Conservation (phyloP, 441 rosid genomes). For the Populus tomentosa region DNA sequence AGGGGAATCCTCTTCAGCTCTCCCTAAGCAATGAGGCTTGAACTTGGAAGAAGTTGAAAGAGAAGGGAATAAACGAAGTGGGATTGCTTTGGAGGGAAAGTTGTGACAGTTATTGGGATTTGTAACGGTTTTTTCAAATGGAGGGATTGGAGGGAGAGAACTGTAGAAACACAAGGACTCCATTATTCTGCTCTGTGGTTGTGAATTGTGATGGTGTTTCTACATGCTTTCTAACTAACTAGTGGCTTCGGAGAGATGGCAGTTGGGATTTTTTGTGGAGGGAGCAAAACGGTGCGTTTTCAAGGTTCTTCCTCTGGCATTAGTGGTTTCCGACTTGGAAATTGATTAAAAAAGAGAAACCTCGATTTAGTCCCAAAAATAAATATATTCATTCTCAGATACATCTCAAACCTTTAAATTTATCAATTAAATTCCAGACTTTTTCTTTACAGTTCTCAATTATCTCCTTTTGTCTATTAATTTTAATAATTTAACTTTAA, state of each 20-base stretch:
- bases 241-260: background rate
- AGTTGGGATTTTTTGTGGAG: background rate
- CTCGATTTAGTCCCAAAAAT: too few relatives aligned
- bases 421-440: too few relatives aligned
- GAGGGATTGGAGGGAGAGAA: conserved; percentile 31
- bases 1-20: conserved; percentile 28
- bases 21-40: conserved; percentile 34
- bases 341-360: too few relatives aligned
- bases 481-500: too few relatives aligned
- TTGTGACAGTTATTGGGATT: conserved; percentile 2
- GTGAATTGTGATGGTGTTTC: background rate
- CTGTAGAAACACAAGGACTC: conserved; percentile 23
- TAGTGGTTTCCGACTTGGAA: background rate
- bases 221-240: conserved; percentile 11
- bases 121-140: conserved; percentile 30
- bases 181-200: conserved; percentile 22
- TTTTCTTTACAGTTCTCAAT: too few relatives aligned
- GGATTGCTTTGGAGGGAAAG: conserved; percentile 11
- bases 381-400: too few relatives aligned
- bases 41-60: background rate
- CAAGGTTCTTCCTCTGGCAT: background rate
- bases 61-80: conserved; percentile 13
- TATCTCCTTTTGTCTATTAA: too few relatives aligned
- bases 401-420: too few relatives aligned
- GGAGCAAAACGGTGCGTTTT: background rate